Evolutionary conservation across 331 rosid species (phyloP).

Genomic region (Cucumis variabilis): DNA sequence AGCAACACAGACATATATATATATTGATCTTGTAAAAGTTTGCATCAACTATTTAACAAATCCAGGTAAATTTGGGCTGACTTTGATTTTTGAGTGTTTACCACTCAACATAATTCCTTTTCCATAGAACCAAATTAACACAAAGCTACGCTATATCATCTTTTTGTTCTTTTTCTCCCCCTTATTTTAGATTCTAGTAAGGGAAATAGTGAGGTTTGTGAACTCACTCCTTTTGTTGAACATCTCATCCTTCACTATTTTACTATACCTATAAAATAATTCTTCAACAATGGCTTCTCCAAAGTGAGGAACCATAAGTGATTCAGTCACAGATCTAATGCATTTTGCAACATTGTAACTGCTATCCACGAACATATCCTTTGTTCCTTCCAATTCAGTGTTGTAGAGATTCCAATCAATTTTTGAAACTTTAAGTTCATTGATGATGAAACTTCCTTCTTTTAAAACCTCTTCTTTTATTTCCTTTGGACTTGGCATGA

Average conservation of each 20-base stretch:
- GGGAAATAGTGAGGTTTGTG: slow-evolving; percentile 32
- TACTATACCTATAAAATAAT: slow-evolving; percentile 38
- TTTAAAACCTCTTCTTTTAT: background rate
- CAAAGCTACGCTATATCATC: too few species aligned
- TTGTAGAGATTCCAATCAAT: slow-evolving; percentile 47
- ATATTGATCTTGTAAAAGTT: too few species aligned
- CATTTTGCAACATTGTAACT: slow-evolving; percentile 44
- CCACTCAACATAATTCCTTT: too few species aligned
- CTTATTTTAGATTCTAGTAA: background rate
- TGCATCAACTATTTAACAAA: too few species aligned
- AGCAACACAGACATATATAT: too few species aligned
- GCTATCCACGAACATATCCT: background rate
- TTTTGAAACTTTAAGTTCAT: slow-evolving; percentile 19
- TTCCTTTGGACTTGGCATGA: background rate
- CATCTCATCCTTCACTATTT: slow-evolving; percentile 28
- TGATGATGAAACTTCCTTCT: background rate
- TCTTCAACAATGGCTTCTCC: slow-evolving; percentile 50
- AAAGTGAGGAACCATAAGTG: slow-evolving; percentile 42
- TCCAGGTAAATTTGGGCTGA: too few species aligned
- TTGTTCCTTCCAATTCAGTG: background rate
- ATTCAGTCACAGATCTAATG: slow-evolving; percentile 49
- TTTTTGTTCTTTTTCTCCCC: too few species aligned
- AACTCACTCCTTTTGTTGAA: slow-evolving; percentile 29
- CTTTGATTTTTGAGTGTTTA: too few species aligned
- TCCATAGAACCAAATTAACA: too few species aligned